These are phyloP conservation scores for Clarkia xantiana DNA, from an alignment of 345 rosid species.

Conservation along the genomic window DNA sequence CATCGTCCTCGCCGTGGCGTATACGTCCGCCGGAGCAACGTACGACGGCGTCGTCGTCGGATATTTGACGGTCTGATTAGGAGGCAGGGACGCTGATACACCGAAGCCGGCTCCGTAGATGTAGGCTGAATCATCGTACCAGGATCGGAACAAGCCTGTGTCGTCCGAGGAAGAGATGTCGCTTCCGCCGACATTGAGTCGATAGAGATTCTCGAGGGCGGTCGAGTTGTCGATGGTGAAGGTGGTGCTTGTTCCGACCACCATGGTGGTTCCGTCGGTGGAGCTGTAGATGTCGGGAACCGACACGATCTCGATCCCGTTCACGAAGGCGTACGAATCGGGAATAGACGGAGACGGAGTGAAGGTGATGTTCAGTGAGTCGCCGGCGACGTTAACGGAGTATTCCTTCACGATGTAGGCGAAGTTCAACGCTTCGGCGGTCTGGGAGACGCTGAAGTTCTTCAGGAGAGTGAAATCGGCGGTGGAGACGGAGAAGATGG, in stretches of 20 bases:
- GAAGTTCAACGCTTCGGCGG: conserved; percentile 40
- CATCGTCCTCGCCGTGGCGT: conserved; percentile 12
- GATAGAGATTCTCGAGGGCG: conserved; percentile 11
- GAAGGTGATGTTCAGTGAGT: conserved; percentile 11
- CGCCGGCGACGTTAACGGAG: conserved; percentile 6
- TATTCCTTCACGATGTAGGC: conserved; percentile 33
- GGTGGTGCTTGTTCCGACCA: conserved; percentile 1
- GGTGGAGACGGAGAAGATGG: conserved; percentile 44
- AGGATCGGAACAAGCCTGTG: conserved; percentile 15
- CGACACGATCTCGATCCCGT: conserved; percentile 30
- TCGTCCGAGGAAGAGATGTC: conserved; percentile 8
- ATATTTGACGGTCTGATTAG: not conserved
- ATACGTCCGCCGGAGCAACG: conserved; percentile 8
- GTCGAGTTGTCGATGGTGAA: conserved; percentile 7
- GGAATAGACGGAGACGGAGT: conserved; percentile 7
- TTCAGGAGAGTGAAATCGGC: conserved; percentile 53
- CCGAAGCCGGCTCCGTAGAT: conserved; percentile 10
- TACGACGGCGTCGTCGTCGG: conserved; percentile 4
- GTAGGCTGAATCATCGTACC: conserved; percentile 16
- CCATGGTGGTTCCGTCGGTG: conserved; percentile 9
- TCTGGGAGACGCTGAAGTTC: conserved; percentile 72
- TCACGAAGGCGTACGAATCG: conserved; percentile 19
- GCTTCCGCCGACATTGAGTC: conserved; percentile 17
- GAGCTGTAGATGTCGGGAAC: conserved; percentile 12
- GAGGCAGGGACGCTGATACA: conserved; percentile 1